Conservation (phyloP, 2,329 filamentous ascomycete species). For the Neocucurbitaria cava region DNA sequence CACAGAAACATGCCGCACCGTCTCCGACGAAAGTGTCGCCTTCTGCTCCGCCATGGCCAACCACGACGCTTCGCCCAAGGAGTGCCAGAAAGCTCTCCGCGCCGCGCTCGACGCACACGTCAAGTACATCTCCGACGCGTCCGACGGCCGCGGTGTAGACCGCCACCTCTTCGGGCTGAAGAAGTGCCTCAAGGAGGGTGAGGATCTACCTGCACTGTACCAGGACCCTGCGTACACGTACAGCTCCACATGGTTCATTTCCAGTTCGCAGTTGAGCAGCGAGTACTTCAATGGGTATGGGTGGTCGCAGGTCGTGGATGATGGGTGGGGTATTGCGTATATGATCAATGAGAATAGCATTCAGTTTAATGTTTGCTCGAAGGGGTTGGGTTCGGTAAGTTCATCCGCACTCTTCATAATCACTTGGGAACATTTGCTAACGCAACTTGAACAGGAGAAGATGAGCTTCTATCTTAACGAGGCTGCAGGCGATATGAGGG, state of each 20-base stretch:
- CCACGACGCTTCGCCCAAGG: constrained; percentile 65
- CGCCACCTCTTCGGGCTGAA: constrained; percentile 97
- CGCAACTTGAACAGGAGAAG: constrained; percentile 61
- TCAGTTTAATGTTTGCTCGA: constrained; percentile 98
- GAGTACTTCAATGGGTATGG: constrained; percentile 99
- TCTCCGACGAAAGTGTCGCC: constrained; percentile 88
- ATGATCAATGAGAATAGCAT: constrained; percentile 99
- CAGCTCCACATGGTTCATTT: constrained; percentile 87
- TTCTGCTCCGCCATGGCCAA: constrained; percentile 91
- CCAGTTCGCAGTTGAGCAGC: constrained; percentile 85
- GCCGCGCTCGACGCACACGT: constrained; percentile 82
- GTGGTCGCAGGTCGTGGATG: constrained; percentile 97
- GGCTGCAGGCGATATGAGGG: constrained; percentile 87
- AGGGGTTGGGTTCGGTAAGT: constrained; percentile 76
- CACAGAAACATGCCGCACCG: constrained; percentile 92
- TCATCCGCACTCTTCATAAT: too few species aligned
- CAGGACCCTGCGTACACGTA: constrained; percentile 86
- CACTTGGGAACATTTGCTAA: constrained; percentile 21
- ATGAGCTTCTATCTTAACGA: constrained; percentile 98
- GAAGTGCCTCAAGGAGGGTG: constrained; percentile 80
- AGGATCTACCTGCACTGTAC: constrained; percentile 83
- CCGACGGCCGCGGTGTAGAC: constrained; percentile 92
- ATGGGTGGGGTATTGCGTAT: constrained; percentile 96
- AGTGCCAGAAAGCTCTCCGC: constrained; percentile 77
- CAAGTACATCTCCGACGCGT: constrained; percentile 88